phyloP scores from a whole-genome alignment of 2,329 filamentous ascomycete species.

The Xylariaceae sp. region DNA sequence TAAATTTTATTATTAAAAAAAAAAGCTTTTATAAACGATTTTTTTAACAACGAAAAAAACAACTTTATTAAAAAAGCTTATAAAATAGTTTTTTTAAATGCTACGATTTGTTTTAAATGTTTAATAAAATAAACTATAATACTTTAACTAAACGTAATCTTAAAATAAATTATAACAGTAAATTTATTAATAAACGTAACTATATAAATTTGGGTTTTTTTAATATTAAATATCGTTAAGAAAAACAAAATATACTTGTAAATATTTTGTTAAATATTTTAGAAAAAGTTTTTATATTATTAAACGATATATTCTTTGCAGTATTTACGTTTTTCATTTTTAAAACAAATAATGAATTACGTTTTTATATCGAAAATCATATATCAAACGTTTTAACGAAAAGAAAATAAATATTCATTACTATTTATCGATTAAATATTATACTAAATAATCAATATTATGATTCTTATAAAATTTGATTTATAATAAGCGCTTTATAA shows the following conservation, averaged over 20 bases:
- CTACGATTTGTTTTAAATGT: background rate
- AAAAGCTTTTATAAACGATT: background rate
- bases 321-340: background rate
- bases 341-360: slow-evolving; percentile 1
- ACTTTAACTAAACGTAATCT: background rate
- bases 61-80: background rate
- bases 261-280: too few species aligned
- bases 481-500: slow-evolving; percentile 4
- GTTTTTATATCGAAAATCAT: too few species aligned
- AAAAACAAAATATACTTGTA: background rate
- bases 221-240: background rate
- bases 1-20: background rate
- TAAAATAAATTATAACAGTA: background rate
- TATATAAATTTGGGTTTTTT: background rate
- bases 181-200: background rate
- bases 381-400: slow-evolving; percentile 3
- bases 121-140: background rate
- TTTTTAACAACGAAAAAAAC: background rate
- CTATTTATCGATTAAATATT: slow-evolving; percentile 5
- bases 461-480: slow-evolving; percentile 7
- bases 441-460: background rate
- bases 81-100: background rate
- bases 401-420: slow-evolving; percentile 6
- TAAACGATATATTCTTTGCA: background rate
- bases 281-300: background rate